Conservation (phyloP, 345 rosid genomes). For the Eucalyptus curtisii region DNA sequence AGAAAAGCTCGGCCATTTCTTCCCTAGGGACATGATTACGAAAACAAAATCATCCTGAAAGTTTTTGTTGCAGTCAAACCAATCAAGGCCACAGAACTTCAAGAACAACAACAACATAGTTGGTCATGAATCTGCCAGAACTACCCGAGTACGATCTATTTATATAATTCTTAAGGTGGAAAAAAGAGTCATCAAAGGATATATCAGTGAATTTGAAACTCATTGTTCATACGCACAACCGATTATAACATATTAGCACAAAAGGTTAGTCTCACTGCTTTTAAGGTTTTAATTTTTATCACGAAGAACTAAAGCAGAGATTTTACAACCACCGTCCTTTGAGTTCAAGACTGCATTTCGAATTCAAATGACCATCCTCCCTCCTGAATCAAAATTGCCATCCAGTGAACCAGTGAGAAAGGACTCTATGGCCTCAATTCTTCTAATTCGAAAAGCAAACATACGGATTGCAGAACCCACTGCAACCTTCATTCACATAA, state of each 20-base stretch:
- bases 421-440: not conserved
- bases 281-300: not conserved
- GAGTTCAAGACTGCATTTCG: not conserved
- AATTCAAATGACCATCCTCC: not conserved
- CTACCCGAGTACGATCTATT: not conserved
- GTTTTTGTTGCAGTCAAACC: not conserved
- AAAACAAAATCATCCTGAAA: not conserved
- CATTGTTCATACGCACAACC: not conserved
- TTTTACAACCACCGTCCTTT: not conserved
- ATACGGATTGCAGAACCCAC: not conserved
- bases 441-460: not conserved
- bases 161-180: not conserved
- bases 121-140: not conserved
- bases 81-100: not conserved
- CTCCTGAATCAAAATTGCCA: not conserved
- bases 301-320: not conserved
- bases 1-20: slow-evolving; percentile 82
- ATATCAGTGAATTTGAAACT: not conserved
- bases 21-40: slow-evolving; percentile 38
- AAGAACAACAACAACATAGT: not conserved
- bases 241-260: not conserved
- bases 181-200: not conserved
- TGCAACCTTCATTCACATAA: not conserved
- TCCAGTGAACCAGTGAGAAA: not conserved
- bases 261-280: not conserved